A percentile compares a stretch with the other conserved stretches of the same genome.
Conservation (phyloP, 176 grass and related monocot species). For the Zizania latifolia region DNA sequence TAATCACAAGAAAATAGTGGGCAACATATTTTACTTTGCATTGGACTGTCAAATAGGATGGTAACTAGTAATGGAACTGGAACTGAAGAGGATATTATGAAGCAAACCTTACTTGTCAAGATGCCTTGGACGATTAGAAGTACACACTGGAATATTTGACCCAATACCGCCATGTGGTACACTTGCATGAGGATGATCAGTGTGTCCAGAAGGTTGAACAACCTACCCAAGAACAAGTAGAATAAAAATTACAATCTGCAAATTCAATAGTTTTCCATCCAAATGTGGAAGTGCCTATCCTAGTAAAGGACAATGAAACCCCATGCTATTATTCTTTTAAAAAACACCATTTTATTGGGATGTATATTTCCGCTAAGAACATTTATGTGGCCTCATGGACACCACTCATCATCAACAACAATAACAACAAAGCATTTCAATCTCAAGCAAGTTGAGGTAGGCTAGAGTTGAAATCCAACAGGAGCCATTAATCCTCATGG, state of each 20-base stretch:
- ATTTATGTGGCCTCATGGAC: not conserved
- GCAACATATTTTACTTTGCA: not conserved
- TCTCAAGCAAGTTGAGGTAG: too few relatives aligned
- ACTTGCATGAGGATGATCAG: conserved; percentile 24
- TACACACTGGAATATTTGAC: conserved; percentile 18
- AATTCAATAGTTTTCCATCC: not conserved
- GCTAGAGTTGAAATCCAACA: too few relatives aligned
- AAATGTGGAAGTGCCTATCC: not conserved
- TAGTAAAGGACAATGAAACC: not conserved
- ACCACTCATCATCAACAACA: too few relatives aligned
- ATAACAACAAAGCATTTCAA: too few relatives aligned
- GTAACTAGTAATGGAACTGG: not conserved
- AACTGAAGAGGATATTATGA: not conserved
- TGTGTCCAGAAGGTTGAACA: conserved; percentile 19
- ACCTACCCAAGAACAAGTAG: conserved; percentile 27
- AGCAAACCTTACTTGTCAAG: conserved; percentile 34
- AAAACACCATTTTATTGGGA: not conserved
- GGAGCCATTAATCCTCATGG: too few relatives aligned
- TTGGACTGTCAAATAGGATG: conserved; percentile 1
- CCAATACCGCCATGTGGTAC: conserved; percentile 2
- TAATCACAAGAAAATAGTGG: not conserved
- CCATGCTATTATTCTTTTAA: not conserved
- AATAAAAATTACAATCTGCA: not conserved
- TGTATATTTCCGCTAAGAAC: conserved; percentile 8
- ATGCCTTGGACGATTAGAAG: conserved; percentile 7